Conservation (phyloP, 257 asterid genomes). For the Rehmannia glutinosa region DNA sequence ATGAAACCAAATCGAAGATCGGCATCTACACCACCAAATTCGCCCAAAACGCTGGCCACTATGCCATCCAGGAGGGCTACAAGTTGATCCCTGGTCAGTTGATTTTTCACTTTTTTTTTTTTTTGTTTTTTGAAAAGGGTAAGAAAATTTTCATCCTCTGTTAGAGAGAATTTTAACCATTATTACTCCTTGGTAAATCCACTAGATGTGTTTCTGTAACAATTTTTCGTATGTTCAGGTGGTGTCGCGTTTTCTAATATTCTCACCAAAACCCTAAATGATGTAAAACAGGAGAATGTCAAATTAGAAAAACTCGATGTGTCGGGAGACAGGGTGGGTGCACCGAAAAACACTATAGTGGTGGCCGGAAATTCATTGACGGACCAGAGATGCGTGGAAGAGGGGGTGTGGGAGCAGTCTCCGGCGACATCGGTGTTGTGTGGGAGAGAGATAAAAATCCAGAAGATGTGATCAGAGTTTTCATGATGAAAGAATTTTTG, state of each 20-base stretch:
- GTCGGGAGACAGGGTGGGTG: background rate
- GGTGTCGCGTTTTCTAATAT: constrained; percentile 26
- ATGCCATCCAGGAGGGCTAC: constrained; percentile 28
- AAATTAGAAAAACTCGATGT: background rate
- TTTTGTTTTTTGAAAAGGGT: background rate
- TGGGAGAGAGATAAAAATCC: constrained; percentile 15
- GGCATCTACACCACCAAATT: constrained; percentile 14
- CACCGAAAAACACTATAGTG: background rate
- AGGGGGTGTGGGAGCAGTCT: background rate
- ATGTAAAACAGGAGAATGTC: constrained; percentile 29
- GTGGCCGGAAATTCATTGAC: background rate
- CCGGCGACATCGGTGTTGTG: background rate
- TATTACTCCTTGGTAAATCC: no score
- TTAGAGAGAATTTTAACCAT: no score
- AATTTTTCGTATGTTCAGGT: constrained; percentile 28
- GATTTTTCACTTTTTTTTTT: background rate
- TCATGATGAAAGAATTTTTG: constrained; percentile 38
- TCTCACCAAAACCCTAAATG: constrained; percentile 23
- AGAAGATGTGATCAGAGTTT: constrained; percentile 30
- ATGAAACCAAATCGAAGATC: constrained; percentile 29
- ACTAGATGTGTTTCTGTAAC: no score
- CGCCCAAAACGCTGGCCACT: constrained; percentile 29
- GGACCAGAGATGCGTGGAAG: constrained; percentile 10
- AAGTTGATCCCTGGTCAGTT: constrained; percentile 39
- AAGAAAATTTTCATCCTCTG: background rate